These are phyloP conservation scores for Chloris gayana DNA, from an alignment of 176 grass and related monocot genomes.

Conservation along the genomic window DNA sequence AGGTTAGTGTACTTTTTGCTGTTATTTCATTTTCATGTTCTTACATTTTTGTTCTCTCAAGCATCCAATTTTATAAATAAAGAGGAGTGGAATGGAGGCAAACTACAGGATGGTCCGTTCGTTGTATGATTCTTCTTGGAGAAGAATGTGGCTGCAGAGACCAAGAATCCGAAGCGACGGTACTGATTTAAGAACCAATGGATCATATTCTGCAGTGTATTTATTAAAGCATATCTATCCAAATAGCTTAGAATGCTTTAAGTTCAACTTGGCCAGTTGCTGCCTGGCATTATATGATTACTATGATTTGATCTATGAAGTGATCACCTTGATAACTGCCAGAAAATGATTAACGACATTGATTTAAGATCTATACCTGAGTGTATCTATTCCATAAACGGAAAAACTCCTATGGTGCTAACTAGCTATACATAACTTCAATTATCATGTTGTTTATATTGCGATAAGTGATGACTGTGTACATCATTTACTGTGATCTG, in stretches of 20 bases:
- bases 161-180: constrained; percentile 83
- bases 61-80: constrained; percentile 29
- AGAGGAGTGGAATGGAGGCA: constrained; percentile 75
- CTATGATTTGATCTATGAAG: constrained; percentile 6
- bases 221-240: constrained; percentile 11
- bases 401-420: constrained; percentile 3
- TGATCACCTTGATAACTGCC: not conserved
- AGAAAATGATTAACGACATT: constrained; percentile 17
- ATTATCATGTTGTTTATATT: not conserved
- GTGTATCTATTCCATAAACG: not conserved
- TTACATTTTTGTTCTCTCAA: constrained; percentile 38
- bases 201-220: constrained; percentile 18
- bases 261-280: not conserved
- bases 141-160: constrained; percentile 95
- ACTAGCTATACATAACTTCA: constrained; percentile 13
- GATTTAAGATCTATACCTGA: constrained; percentile 3
- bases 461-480: not conserved
- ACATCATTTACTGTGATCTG: not conserved
- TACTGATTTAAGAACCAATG: constrained; percentile 44
- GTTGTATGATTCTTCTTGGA: constrained; percentile 88
- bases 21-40: constrained; percentile 17
- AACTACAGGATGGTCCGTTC: constrained; percentile 70
- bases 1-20: constrained; percentile 56
- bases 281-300: constrained; percentile 16
- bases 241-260: not conserved